Evolutionary conservation across 2,329 filamentous ascomycete species (phyloP).

Genomic region (Stagonosporopsis chrysanthemi): DNA sequence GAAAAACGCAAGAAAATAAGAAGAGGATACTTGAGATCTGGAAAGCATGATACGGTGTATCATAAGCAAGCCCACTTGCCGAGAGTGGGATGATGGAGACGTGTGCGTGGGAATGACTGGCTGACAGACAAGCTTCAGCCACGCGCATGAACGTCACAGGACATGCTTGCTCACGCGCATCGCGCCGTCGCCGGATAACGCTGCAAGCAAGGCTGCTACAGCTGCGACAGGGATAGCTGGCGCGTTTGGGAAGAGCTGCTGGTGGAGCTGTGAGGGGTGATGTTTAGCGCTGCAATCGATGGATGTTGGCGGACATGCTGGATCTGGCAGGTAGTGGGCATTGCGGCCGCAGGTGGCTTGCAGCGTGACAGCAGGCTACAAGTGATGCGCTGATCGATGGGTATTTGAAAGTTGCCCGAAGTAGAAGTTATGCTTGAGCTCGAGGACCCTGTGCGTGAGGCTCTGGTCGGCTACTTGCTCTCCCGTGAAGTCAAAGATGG

Average conservation of each 20-base stretch:
- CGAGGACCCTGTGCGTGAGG: not conserved
- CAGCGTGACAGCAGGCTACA: constrained; percentile 2
- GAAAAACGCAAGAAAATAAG: not conserved
- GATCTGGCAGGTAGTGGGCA: constrained; percentile 15
- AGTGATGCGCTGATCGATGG: constrained; percentile 4
- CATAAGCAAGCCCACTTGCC: constrained; percentile 11
- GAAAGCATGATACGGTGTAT: constrained; percentile 15
- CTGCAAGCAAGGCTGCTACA: not conserved
- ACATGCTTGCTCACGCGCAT: constrained; percentile 13
- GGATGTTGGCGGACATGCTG: constrained; percentile 11
- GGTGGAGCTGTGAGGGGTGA: constrained; percentile 22
- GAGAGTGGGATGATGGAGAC: constrained; percentile 17
- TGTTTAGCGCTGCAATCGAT: constrained; percentile 24
- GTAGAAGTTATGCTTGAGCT: constrained; percentile 1
- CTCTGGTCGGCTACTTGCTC: not conserved
- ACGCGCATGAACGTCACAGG: constrained; percentile 22
- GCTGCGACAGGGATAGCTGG: constrained; percentile 13
- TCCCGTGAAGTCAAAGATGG: not conserved
- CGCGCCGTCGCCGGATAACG: constrained; percentile 7
- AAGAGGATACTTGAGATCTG: not conserved
- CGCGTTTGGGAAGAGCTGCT: constrained; percentile 4
- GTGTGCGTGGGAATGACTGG: constrained; percentile 15
- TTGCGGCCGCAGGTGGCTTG: constrained; percentile 16
- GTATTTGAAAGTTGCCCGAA: not conserved
- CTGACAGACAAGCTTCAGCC: constrained; percentile 18